Percentiles rank a stretch among this genome's conserved stretches.
Conservation (phyloP, 352 stramenopile species). For the Chrysophaeum taylorii region DNA sequence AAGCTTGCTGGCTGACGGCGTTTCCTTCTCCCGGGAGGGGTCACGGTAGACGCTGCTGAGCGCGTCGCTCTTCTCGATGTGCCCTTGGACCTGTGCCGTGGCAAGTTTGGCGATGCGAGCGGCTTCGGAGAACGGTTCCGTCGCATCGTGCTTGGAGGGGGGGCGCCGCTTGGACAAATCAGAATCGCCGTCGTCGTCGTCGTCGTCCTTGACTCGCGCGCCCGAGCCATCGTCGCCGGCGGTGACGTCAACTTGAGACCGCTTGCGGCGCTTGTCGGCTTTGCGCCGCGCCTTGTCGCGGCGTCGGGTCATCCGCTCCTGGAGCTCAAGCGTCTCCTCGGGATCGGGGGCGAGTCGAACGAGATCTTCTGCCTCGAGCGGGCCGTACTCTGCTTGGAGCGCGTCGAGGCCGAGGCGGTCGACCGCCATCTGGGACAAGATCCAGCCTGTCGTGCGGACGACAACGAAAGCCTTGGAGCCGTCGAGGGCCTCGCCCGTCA, state of each 20-base stretch:
- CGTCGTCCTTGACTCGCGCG: no score
- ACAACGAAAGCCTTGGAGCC: slow-evolving; percentile 40
- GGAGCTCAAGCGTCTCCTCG: background rate
- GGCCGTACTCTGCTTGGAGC: slow-evolving; percentile 43
- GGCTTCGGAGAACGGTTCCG: background rate
- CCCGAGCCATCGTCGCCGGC: background rate
- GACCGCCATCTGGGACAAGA: slow-evolving; percentile 13
- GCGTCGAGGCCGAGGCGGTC: slow-evolving; percentile 31
- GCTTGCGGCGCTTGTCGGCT: background rate
- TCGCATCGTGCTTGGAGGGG: no score
- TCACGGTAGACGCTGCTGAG: background rate
- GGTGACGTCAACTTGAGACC: no score
- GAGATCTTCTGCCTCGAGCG: slow-evolving; percentile 37
- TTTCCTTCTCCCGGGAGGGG: background rate
- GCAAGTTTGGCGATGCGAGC: background rate
- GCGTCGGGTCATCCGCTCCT: background rate
- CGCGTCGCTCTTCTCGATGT: background rate
- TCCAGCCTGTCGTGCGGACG: slow-evolving; percentile 16
- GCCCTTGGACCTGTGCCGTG: background rate
- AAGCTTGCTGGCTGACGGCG: background rate
- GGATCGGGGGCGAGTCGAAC: slow-evolving; percentile 37
- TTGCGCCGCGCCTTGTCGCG: background rate
- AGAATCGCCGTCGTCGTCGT: background rate
- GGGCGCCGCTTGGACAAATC: background rate
- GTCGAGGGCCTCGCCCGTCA: slow-evolving; percentile 42